phyloP scores from a whole-genome alignment of 2,329 filamentous ascomycete species.

The Botryotinia convoluta region DNA sequence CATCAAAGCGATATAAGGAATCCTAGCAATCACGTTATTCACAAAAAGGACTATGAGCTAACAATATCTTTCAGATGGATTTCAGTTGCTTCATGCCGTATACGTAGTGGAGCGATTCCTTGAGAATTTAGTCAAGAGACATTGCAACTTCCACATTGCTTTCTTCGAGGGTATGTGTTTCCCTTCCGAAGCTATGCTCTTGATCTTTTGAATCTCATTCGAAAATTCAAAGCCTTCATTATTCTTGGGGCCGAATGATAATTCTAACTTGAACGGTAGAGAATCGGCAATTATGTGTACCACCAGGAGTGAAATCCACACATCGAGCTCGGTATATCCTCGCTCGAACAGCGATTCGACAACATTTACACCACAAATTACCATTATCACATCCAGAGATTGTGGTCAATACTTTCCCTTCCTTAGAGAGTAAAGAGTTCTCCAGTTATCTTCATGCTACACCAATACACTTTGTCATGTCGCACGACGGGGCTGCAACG shows the following conservation, averaged over 20 bases:
- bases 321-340: slow-evolving; percentile 51
- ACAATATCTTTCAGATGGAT: slow-evolving; percentile 48
- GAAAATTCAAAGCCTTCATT: neutral
- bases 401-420: slow-evolving; percentile 44
- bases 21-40: no score
- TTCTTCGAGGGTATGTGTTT: slow-evolving; percentile 53
- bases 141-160: slow-evolving; percentile 68
- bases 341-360: slow-evolving; percentile 60
- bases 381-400: slow-evolving; percentile 31
- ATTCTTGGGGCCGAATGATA: neutral
- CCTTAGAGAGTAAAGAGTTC: slow-evolving; percentile 51
- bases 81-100: slow-evolving; percentile 69
- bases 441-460: slow-evolving; percentile 51
- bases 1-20: neutral
- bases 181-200: neutral
- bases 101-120: slow-evolving; percentile 68
- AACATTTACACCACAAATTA: slow-evolving; percentile 48
- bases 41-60: slow-evolving; percentile 21
- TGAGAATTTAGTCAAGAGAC: slow-evolving; percentile 55
- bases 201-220: neutral
- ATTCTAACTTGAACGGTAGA: slow-evolving; percentile 33
- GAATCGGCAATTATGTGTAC: slow-evolving; percentile 55
- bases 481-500: slow-evolving; percentile 55
- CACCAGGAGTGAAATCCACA: slow-evolving; percentile 40
- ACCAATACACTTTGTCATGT: slow-evolving; percentile 65